A percentile compares a stretch with the other conserved stretches of the same genome.
phyloP scores from a whole-genome alignment of 495 filamentous ascomycete genomes.

The Aspergillus avenaceus region DNA sequence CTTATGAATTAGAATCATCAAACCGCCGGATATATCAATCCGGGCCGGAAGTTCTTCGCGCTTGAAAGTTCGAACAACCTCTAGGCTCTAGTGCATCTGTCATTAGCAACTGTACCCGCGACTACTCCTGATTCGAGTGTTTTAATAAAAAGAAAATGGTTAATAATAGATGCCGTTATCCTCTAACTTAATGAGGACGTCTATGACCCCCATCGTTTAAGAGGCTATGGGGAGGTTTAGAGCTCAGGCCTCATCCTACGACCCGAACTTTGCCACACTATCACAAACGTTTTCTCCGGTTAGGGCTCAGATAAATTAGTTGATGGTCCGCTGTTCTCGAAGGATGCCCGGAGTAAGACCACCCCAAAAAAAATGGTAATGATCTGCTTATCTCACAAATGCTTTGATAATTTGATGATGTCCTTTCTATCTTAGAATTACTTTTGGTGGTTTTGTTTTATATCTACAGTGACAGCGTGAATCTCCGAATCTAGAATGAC shows the following conservation, averaged over 20 bases:
- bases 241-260: constrained; percentile 14
- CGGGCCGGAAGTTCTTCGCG: background rate
- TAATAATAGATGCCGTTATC: constrained; percentile 1
- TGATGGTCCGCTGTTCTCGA: background rate
- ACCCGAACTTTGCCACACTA: constrained; percentile 8
- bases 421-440: background rate
- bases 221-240: constrained; percentile 2
- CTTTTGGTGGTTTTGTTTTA: too few species aligned
- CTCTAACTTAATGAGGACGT: background rate
- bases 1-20: background rate
- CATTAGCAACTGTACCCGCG: background rate
- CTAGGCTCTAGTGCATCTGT: background rate
- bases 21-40: background rate
- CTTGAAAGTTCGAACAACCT: background rate
- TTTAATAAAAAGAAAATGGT: background rate
- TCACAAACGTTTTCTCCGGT: background rate
- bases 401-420: background rate
- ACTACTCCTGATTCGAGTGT: background rate
- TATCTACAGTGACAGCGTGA: too few species aligned
- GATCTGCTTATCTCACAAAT: background rate
- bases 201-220: background rate
- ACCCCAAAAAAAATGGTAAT: background rate
- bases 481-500: background rate
- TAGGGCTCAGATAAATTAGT: background rate
- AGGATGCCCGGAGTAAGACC: background rate